Conservation (phyloP, 768 basidiomycete genomes). For the Podaxis sp. region DNA sequence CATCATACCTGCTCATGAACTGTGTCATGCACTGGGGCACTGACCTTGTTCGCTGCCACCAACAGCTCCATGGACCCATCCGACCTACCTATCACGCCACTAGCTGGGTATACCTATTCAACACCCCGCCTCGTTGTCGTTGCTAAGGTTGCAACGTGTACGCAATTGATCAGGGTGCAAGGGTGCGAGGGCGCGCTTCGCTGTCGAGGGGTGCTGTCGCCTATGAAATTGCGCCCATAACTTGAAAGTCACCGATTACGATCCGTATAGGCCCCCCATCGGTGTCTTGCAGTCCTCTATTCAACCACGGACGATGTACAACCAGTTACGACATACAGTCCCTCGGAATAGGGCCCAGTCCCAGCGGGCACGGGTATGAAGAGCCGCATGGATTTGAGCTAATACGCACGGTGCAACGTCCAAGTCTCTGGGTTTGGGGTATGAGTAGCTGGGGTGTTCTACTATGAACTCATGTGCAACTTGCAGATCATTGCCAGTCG, state of each 20-base stretch:
- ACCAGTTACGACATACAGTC: neutral
- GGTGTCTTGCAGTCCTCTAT: neutral
- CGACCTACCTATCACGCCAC: neutral
- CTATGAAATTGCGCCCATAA: slow-evolving; percentile 1
- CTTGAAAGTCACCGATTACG: neutral
- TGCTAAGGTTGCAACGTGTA: neutral
- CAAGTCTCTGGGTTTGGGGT: neutral
- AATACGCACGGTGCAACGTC: neutral
- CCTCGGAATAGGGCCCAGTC: no score
- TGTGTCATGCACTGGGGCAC: neutral
- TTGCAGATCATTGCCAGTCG: neutral
- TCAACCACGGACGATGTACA: neutral
- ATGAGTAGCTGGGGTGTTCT: neutral
- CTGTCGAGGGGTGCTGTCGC: neutral
- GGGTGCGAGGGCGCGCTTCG: neutral
- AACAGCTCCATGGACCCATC: neutral
- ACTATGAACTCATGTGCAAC: neutral
- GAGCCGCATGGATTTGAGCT: neutral
- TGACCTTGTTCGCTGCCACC: no score
- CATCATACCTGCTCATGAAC: neutral
- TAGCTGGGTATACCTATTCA: neutral
- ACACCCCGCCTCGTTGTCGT: neutral
- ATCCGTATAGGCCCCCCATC: neutral
- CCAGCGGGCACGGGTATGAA: no score
- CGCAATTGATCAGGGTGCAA: neutral